Base-by-base conservation (phyloP, 139 green algal genomes). In the Prasinococcaceae sp. region DNA sequence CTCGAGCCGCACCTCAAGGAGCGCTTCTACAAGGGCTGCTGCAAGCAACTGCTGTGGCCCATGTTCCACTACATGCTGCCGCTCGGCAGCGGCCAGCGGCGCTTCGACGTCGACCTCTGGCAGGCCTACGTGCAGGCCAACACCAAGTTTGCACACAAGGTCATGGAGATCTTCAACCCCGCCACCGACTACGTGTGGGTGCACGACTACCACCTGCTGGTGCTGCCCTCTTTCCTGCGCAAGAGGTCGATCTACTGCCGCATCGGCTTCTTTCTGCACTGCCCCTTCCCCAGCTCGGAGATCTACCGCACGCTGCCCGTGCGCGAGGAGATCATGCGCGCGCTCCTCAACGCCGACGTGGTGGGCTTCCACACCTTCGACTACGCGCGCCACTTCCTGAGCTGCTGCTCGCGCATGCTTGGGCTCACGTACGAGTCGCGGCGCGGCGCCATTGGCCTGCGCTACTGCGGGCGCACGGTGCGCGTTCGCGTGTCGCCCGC, bases 301-400 rank as follows among this genome's bases (percentile, higher is more conserved):
- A 92, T 97, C 37, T 97, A 94, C 77, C 74, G 87, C 22, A 93
- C 86, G n/a, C 93, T 93, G 57, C 84, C 86, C 20, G 84, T 84
- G 59, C 58, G 89, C 0, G 85, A 94, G 53, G 85, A 96, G 68
- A 64, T 97, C 53, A 65, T 96, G 45, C 77, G 89, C 19, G 83
- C 76, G 19, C 60, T 97, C 62, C 80, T 97, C 14, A 95, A 94
- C 53, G 81, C 83, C 0, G 89, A 96, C 69, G 50, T 96, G 9
- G 83, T 97, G 30, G 85, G 84, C 30, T 98, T 98, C 70, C 89
- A 98, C 73, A 95, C 85, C 1, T 98, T 95, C 73, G 89, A 98
- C 72, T 98, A 98, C 70, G 89, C 89, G 47, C 74, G 88, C 5
- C 88, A 98, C 77, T 98, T 98, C 59, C 72, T 98, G 58, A 93